Percentiles rank a stretch among this genome's conserved stretches.
These are phyloP conservation scores for Tinospora cordifolia DNA, from an alignment of 164 flowering plant genomes.

Conservation along the genomic window DNA sequence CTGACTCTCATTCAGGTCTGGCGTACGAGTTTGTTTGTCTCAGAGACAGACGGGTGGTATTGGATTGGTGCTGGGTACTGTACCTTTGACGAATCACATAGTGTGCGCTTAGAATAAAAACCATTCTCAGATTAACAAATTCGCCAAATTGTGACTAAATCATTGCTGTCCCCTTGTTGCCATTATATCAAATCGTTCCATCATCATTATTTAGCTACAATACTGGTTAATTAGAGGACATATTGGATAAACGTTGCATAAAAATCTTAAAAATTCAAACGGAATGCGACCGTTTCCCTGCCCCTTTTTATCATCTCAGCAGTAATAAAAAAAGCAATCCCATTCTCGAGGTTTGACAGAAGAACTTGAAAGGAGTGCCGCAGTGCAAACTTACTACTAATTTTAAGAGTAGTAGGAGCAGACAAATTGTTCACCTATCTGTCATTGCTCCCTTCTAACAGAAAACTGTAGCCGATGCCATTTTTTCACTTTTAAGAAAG, in stretches of 20 bases:
- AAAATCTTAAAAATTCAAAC: not conserved
- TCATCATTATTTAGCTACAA: not conserved
- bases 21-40: too few relatives aligned
- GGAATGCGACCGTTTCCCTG: not conserved
- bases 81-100: constrained; percentile 1
- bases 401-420: too few relatives aligned
- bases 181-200: not conserved
- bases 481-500: too few relatives aligned
- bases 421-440: too few relatives aligned
- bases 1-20: too few relatives aligned
- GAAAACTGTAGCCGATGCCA: too few relatives aligned
- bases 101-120: not conserved
- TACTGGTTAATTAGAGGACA: not conserved
- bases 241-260: not conserved
- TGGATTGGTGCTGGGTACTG: constrained; percentile 14
- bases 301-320: too few relatives aligned
- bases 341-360: too few relatives aligned
- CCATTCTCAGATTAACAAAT: not conserved
- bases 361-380: too few relatives aligned
- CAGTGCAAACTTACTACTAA: too few relatives aligned
- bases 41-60: constrained; percentile 11
- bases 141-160: constrained; percentile 2
- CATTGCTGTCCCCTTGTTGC: constrained; percentile 1
- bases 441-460: too few relatives aligned
- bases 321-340: too few relatives aligned